Conservation (phyloP, 2,329 filamentous ascomycete species). For the Fusarium phyllophilum region DNA sequence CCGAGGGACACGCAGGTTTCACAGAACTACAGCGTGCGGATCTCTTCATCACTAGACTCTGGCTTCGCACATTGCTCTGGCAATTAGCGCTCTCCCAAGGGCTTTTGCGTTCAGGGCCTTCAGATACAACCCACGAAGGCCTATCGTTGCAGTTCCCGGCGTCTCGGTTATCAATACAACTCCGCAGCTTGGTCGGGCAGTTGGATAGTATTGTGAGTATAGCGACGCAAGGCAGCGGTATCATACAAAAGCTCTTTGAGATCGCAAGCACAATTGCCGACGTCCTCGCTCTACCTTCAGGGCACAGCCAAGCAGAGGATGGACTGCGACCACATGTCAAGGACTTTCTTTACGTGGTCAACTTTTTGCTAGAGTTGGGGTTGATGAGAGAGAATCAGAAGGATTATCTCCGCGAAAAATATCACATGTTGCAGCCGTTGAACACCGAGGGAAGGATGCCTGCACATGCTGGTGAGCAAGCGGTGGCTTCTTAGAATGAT, state of each 20-base stretch:
- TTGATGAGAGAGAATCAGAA: conserved; percentile 58
- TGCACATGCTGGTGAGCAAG: conserved; percentile 16
- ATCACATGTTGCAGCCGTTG: conserved; percentile 48
- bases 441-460: conserved; percentile 33
- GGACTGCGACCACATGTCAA: conserved; percentile 60
- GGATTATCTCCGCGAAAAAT: conserved; percentile 53
- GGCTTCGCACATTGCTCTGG: conserved; percentile 55
- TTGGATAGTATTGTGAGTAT: conserved; percentile 55
- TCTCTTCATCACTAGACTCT: conserved; percentile 54
- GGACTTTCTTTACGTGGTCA: conserved; percentile 63
- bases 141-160: conserved; percentile 54
- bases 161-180: conserved; percentile 51
- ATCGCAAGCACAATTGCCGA: conserved; percentile 69
- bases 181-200: conserved; percentile 51
- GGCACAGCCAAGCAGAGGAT: conserved; percentile 50
- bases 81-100: conserved; percentile 54
- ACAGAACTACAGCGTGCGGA: conserved; percentile 55
- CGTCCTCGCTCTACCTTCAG: conserved; percentile 62
- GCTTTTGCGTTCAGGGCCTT: conserved; percentile 49
- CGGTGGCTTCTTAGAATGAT: conserved; percentile 10
- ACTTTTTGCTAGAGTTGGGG: conserved; percentile 61
- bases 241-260: conserved; percentile 69
- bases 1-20: conserved; percentile 43
- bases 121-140: conserved; percentile 49
- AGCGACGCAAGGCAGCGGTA: conserved; percentile 64